Evolutionary conservation across 1,139 yeast species (phyloP), one percentile per base, ranked within the genome.

Genomic region (Zygosaccharomyces sapae): DNA sequence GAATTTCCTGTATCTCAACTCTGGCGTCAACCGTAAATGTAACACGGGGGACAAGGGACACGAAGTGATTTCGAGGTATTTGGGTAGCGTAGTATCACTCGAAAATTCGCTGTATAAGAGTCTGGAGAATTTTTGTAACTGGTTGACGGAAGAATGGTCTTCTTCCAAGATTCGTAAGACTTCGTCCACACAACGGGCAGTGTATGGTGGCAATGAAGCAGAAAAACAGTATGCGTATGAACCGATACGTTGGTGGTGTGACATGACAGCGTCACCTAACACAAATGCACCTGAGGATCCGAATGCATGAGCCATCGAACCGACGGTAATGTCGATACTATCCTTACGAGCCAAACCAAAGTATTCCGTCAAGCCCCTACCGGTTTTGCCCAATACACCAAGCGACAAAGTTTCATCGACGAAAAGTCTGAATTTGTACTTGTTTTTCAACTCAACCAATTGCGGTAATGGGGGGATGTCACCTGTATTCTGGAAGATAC

Each of bases 281-380:
- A 96, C 92, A 68, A 88, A 92, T 0, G 96, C 98, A 54, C 99
- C 99, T 38, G 94, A 83, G 7, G 95, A 76, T n/a, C 90, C 94
- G 56, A 90, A 76, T 0, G 95, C 75, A 38, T 76, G 76, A 9
- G 96, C 95, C 74, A 92, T 70, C 2, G 95, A 82, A 25, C 97
- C 97, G 50, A 88, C 77, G 9, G 96, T 86, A 55, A 92, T 83
- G 55, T 92, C 94, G 50, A 92, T 74, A 7, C 64, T 51, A 10
- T 52, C 45, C 48, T 82, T 84, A 55, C 87, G 74, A 45, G 90
- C 81, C 58, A 85, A 71, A 36, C 76, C 76, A 46, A 64, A 76
- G 54, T 70, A 80, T 68, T 94, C 97, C 30, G 85, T 72, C 27
- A 88, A 67, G 38, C 99, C 99, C 57, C 87, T 81, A 41, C 99